Evolutionary conservation across 2,329 filamentous ascomycete genomes (phyloP).

Genomic region (Hymenoscyphus fraxineus): DNA sequence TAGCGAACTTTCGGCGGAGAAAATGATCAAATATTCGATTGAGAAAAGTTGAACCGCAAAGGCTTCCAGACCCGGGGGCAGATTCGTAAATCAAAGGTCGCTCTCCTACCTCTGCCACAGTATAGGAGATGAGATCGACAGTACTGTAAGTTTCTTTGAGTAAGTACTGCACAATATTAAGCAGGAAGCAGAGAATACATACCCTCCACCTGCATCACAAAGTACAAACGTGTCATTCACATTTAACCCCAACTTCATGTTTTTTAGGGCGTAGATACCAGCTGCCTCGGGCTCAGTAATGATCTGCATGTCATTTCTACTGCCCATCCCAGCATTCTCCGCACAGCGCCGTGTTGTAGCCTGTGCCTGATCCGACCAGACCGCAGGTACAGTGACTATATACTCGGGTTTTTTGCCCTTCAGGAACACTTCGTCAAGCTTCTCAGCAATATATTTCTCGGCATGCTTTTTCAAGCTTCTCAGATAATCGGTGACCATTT

Average conservation of each 20-base stretch:
- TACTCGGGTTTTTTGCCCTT: slow-evolving; percentile 4
- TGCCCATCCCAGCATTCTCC: slow-evolving; percentile 11
- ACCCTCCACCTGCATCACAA: slow-evolving; percentile 34
- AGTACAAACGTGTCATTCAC: slow-evolving; percentile 34
- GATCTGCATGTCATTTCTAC: slow-evolving; percentile 8
- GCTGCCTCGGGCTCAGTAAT: slow-evolving; percentile 18
- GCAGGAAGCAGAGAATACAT: background rate
- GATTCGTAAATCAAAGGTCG: slow-evolving; percentile 25
- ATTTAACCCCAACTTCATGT: slow-evolving; percentile 17
- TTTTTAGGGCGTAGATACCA: slow-evolving; percentile 15
- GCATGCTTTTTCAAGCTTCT: slow-evolving; percentile 6
- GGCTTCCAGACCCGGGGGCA: slow-evolving; percentile 24
- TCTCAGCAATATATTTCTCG: background rate
- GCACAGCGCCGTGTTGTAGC: slow-evolving; percentile 8
- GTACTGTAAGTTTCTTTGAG: background rate
- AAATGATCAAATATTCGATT: slow-evolving; percentile 26
- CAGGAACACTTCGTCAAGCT: background rate
- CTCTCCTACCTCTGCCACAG: slow-evolving; percentile 19
- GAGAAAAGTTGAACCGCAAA: slow-evolving; percentile 29
- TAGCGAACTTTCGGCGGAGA: slow-evolving; percentile 19
- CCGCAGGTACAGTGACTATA: slow-evolving; percentile 16
- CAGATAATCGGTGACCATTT: slow-evolving; percentile 8
- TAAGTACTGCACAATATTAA: background rate
- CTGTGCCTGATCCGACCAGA: slow-evolving; percentile 14
- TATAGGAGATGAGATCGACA: slow-evolving; percentile 35